Percentiles rank a stretch among this genome's conserved stretches.
phyloP scores from a whole-genome alignment of 2,329 filamentous ascomycete species.

The Pseudogymnoascus sp. region DNA sequence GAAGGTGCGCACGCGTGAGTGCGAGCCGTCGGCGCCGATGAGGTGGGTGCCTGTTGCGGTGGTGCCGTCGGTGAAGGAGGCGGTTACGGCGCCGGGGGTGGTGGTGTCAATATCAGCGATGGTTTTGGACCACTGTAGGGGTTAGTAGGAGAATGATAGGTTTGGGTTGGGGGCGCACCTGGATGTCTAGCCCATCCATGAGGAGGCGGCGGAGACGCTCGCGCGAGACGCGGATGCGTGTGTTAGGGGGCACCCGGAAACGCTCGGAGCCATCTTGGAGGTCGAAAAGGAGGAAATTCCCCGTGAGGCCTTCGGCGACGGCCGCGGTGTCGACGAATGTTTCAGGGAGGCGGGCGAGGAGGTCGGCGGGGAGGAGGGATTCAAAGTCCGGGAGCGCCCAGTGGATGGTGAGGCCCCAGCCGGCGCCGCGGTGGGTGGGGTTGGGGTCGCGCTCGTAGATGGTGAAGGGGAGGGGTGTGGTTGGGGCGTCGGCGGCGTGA shows the following conservation, averaged over 20 bases:
- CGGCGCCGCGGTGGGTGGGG: slow-evolving; percentile 38
- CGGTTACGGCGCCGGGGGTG: slow-evolving; percentile 29
- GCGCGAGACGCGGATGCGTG: slow-evolving; percentile 40
- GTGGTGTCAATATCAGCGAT: slow-evolving; percentile 28
- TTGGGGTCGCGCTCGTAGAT: slow-evolving; percentile 48
- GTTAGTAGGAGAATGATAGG: neutral
- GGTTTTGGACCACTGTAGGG: slow-evolving; percentile 33
- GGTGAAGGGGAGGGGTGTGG: slow-evolving; percentile 36
- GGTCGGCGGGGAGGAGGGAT: slow-evolving; percentile 39
- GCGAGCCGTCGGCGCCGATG: slow-evolving; percentile 43
- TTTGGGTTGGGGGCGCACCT: slow-evolving; percentile 28
- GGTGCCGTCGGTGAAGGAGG: slow-evolving; percentile 39
- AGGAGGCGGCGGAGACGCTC: slow-evolving; percentile 38
- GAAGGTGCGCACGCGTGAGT: slow-evolving; percentile 34
- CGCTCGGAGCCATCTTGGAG: slow-evolving; percentile 40
- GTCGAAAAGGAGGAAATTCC: slow-evolving; percentile 47
- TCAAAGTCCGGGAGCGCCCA: slow-evolving; percentile 49
- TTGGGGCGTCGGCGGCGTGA: slow-evolving; percentile 21
- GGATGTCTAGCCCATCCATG: slow-evolving; percentile 36
- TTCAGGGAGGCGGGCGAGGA: slow-evolving; percentile 38
- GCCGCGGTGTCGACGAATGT: slow-evolving; percentile 46
- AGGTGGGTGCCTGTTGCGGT: slow-evolving; percentile 35
- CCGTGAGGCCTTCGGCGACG: slow-evolving; percentile 36
- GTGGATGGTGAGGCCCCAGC: slow-evolving; percentile 57
- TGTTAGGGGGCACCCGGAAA: slow-evolving; percentile 36